phyloP scores from a whole-genome alignment of 2,329 filamentous ascomycete genomes.

The Zopfia rhizophila region DNA sequence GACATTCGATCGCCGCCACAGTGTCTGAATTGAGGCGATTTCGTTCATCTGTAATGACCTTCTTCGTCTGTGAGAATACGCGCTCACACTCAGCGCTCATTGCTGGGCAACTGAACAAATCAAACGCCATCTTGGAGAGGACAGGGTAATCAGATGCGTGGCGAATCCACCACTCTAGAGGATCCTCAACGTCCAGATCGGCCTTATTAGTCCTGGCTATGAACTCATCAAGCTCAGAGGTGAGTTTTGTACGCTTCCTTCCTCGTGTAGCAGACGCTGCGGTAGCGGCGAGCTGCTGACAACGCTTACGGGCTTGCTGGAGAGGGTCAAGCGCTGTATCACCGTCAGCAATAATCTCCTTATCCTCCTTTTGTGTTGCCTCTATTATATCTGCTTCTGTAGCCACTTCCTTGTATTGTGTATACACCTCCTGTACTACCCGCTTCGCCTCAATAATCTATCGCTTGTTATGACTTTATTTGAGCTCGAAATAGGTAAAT shows the following conservation, averaged over 20 bases:
- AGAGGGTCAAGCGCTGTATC: too few relatives aligned
- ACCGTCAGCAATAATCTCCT: too few relatives aligned
- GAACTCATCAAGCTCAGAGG: conserved; percentile 10
- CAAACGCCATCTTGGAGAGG: conserved; percentile 12
- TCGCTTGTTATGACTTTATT: too few relatives aligned
- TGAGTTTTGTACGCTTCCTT: conserved; percentile 9
- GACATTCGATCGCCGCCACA: conserved; percentile 11
- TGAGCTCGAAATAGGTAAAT: too few relatives aligned
- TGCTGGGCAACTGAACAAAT: conserved; percentile 13
- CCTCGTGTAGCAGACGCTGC: too few relatives aligned
- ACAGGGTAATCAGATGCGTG: conserved; percentile 12
- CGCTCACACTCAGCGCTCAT: conserved; percentile 19
- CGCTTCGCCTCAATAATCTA: too few relatives aligned
- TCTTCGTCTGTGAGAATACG: conserved; percentile 14
- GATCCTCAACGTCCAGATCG: conserved; percentile 4
- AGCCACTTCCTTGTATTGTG: too few relatives aligned
- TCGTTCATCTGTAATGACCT: conserved; percentile 14
- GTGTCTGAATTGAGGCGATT: conserved; percentile 15
- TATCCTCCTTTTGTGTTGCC: too few relatives aligned
- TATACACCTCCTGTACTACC: too few relatives aligned
- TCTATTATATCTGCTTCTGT: too few relatives aligned
- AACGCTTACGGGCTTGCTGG: too few relatives aligned
- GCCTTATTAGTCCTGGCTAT: conserved; percentile 10
- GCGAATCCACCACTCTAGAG: conserved; percentile 10
- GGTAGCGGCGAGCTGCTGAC: too few relatives aligned